Conservation (phyloP, 352 stramenopile species). For the Phytophthora agathidicida region DNA sequence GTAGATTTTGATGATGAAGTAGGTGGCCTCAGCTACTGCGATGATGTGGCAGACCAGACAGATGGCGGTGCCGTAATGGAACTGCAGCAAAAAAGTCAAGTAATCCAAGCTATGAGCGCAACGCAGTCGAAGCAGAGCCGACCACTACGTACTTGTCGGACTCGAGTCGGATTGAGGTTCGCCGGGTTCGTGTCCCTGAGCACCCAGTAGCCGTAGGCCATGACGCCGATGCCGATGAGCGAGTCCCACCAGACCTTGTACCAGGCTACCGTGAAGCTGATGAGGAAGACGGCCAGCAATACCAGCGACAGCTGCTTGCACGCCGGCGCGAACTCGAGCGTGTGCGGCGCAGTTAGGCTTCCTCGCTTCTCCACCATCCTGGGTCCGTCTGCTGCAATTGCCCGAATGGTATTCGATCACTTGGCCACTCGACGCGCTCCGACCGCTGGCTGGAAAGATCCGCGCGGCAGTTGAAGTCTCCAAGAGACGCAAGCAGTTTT, state of each 20-base stretch:
- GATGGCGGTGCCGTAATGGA: slow-evolving; percentile 56
- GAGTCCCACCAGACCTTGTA: slow-evolving; percentile 86
- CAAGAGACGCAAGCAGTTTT: slow-evolving; percentile 23
- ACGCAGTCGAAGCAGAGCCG: neutral
- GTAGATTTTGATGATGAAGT: slow-evolving; percentile 63
- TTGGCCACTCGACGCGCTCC: slow-evolving; percentile 5
- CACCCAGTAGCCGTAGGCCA: slow-evolving; percentile 55
- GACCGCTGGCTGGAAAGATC: slow-evolving; percentile 35
- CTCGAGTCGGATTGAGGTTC: slow-evolving; percentile 43
- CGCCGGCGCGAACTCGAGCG: slow-evolving; percentile 67
- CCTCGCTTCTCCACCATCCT: slow-evolving; percentile 26
- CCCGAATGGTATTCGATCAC: slow-evolving; percentile 7
- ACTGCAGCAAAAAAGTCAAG: slow-evolving; percentile 46
- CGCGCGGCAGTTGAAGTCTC: slow-evolving; percentile 17
- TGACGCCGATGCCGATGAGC: slow-evolving; percentile 59
- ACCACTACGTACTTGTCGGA: slow-evolving; percentile 30
- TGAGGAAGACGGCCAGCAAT: slow-evolving; percentile 50
- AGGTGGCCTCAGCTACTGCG: slow-evolving; percentile 59
- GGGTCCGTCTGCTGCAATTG: slow-evolving; percentile 2
- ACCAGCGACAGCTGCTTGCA: slow-evolving; percentile 69
- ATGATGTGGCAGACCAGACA: slow-evolving; percentile 67
- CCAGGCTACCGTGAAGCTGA: slow-evolving; percentile 80
- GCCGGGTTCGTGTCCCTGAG: slow-evolving; percentile 54
- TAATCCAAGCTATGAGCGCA: neutral
- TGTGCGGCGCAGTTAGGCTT: slow-evolving; percentile 37